Conservation (phyloP, 768 basidiomycete genomes). For the Rubroboletus pulcherrimus region DNA sequence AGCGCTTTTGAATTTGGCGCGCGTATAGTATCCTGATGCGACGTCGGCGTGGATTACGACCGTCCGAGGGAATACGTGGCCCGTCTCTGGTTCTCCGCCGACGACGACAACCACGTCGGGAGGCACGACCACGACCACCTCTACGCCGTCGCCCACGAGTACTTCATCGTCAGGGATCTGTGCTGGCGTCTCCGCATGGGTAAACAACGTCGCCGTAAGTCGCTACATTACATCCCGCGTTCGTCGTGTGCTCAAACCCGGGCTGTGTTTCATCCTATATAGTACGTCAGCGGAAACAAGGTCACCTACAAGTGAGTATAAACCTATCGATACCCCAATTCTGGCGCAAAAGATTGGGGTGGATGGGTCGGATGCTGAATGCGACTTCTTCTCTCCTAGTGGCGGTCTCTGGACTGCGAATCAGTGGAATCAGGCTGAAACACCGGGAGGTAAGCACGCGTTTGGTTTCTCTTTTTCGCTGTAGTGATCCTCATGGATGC, state of each 20-base stretch:
- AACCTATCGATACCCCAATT: too few species aligned
- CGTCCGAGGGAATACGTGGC: conserved; percentile 39
- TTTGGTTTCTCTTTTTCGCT: neutral
- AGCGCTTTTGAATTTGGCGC: neutral
- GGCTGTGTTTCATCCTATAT: neutral
- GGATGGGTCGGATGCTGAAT: neutral
- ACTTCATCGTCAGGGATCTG: conserved; percentile 33
- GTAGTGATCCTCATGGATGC: neutral
- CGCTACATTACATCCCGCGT: neutral
- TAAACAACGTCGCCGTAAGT: conserved; percentile 34
- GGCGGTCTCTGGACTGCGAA: conserved; percentile 48
- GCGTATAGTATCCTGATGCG: conserved; percentile 36
- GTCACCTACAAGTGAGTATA: conserved; percentile 39
- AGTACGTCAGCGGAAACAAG: conserved; percentile 31
- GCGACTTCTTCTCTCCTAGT: conserved; percentile 20
- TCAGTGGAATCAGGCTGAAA: conserved; percentile 45
- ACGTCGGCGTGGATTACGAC: conserved; percentile 37
- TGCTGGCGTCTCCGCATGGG: conserved; percentile 43
- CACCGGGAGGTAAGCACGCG: conserved; percentile 25
- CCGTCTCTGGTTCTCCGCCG: conserved; percentile 14
- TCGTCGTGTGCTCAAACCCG: neutral
- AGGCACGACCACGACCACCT: neutral
- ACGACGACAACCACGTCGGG: neutral
- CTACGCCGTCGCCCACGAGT: conserved; percentile 17
- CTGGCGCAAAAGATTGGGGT: neutral